Evolutionary conservation across 2,329 filamentous ascomycete species (phyloP).

Genomic region (Talaromyces rugulosus): DNA sequence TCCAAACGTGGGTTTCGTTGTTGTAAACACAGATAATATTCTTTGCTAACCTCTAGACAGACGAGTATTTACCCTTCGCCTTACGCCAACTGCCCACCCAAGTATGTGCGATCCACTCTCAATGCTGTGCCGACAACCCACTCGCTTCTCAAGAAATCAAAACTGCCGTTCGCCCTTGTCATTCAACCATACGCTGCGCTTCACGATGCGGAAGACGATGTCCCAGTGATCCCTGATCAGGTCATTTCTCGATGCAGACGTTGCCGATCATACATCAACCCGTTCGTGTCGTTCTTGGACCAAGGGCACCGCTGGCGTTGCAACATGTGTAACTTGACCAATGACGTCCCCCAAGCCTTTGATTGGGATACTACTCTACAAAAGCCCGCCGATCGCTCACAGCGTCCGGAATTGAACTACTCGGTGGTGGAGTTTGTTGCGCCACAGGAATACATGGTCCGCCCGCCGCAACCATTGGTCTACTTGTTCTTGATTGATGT

Average conservation of each 20-base stretch:
- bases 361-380: slow-evolving; percentile 95
- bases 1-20: slow-evolving; percentile 67
- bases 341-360: slow-evolving; percentile 98
- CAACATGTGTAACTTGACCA: slow-evolving; percentile 99
- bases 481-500: slow-evolving; percentile 96
- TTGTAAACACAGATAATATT: neutral
- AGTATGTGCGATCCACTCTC: slow-evolving; percentile 91
- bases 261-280: slow-evolving; percentile 96
- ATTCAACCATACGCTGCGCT: slow-evolving; percentile 94
- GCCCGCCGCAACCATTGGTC: slow-evolving; percentile 89
- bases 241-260: slow-evolving; percentile 94
- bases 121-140: slow-evolving; percentile 92
- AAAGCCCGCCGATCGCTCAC: slow-evolving; percentile 87
- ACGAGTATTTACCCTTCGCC: slow-evolving; percentile 88
- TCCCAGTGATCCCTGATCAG: slow-evolving; percentile 92
- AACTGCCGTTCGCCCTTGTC: slow-evolving; percentile 88
- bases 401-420: slow-evolving; percentile 88
- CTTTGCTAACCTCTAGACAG: slow-evolving; percentile 47
- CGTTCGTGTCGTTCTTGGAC: slow-evolving; percentile 92
- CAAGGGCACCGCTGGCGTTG: slow-evolving; percentile 97
- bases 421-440: slow-evolving; percentile 97
- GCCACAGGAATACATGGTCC: slow-evolving; percentile 98
- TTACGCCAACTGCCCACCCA: slow-evolving; percentile 83
- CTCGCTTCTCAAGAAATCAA: slow-evolving; percentile 92
- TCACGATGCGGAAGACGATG: slow-evolving; percentile 84